Evolutionary conservation across 306 rosid genomes (phyloP), one percentile per base, ranked within the genome.

Genomic region (Gastrolobium bilobum): DNA sequence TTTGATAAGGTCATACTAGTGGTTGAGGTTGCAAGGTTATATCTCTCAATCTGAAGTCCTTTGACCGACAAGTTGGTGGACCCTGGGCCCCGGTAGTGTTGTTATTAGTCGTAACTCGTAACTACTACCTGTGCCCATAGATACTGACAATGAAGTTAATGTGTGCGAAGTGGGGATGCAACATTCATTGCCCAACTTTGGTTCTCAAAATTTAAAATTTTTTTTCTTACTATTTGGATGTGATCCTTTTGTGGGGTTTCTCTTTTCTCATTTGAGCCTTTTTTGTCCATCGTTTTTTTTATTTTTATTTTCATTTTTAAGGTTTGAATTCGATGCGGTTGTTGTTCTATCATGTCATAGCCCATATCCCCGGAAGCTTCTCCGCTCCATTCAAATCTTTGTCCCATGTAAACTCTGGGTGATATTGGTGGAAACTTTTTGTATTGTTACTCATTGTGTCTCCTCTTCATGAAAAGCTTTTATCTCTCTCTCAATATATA

Each of bases 81-180:
- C 77, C 83, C 47, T 50, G 5, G 38, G 65, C 46, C 76, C 63
- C 40, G 20, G 4, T 35, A 15, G 77, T 60, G 77, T 66, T 82
- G 76, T 65, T 57, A 68, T 77, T 71, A 62, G 57, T 67, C 10
- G 44, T 68, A 75, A 84, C 86, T 67, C 10, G 44, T 68, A 75
- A 84, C 86, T 80, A 40, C 84, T 79, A 57, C 76, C 74, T 75
- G 57, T 75, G 59, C 79, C 77, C n/a, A 29, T n/a, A 57, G 35
- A 47, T 62, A 62, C 78, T 40, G 87, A 81, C 81, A 82, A 37
- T 65, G 65, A 42, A 48, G 52, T 78, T 58, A 61, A 65, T 86
- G 43, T 14, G 60, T 75, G 73, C 52, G 47, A 58, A 62, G 80
- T 85, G 75, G 87, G 81, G 73, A 26, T 69, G 47, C 76, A 29